phyloP scores from a whole-genome alignment of 257 asterid genomes.

The Gynochthodes officinalis region DNA sequence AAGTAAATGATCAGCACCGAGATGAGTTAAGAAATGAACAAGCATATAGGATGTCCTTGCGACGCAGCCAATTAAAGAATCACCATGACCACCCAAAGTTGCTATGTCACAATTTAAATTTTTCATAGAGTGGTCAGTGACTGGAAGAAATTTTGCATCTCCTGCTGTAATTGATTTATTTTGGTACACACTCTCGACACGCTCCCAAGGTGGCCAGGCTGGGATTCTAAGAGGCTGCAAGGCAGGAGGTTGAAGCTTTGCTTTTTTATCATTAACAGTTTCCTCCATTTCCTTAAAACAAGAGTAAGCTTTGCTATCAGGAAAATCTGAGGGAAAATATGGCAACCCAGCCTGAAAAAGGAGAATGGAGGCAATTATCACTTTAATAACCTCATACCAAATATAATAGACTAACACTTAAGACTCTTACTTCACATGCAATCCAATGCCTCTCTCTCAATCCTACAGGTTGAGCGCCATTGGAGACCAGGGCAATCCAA shows the following conservation, averaged over 20 bases:
- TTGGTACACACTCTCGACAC: conserved; percentile 34
- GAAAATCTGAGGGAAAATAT: conserved; percentile 70
- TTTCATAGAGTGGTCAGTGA: conserved; percentile 18
- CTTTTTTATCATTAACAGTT: conserved; percentile 35
- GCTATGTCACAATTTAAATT: conserved; percentile 15
- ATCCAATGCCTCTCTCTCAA: conserved; percentile 80
- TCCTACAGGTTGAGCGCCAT: conserved; percentile 84
- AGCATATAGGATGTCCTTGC: conserved; percentile 66
- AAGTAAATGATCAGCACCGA: conserved; percentile 35
- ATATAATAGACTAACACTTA: neutral
- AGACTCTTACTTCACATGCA: conserved; percentile 60
- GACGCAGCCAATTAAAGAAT: conserved; percentile 44
- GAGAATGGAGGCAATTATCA: conserved; percentile 1
- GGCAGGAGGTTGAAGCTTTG: conserved; percentile 43
- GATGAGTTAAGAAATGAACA: conserved; percentile 31
- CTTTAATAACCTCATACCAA: neutral
- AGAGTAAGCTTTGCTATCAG: conserved; percentile 71
- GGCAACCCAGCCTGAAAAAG: conserved; percentile 72
- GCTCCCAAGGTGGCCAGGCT: conserved; percentile 65
- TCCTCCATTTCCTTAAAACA: conserved; percentile 51
- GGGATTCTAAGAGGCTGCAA: conserved; percentile 51
- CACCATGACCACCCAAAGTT: conserved; percentile 20
- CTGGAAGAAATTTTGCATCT: conserved; percentile 22
- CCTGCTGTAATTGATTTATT: conserved; percentile 19
- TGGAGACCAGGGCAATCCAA: conserved; percentile 59